Evolutionary conservation across 306 rosid genomes (phyloP).

Genomic region (Alnus glutinosa): DNA sequence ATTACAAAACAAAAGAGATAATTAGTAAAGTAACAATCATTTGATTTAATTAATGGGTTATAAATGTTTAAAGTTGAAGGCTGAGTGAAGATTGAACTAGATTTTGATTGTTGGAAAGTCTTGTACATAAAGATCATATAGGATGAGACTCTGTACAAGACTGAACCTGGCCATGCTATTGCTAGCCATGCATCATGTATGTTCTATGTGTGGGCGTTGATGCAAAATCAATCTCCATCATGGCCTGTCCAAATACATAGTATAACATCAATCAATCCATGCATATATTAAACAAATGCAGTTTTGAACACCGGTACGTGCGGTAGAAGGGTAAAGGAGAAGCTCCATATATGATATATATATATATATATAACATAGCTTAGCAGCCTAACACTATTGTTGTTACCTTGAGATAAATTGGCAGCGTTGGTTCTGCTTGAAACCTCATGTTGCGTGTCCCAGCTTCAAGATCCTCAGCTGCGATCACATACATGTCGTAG

Average conservation of each 20-base stretch:
- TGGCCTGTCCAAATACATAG: conserved; percentile 74
- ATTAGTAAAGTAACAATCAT: no score
- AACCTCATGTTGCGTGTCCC: conserved; percentile 56
- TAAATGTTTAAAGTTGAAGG: conserved; percentile 15
- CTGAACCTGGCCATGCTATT: conserved; percentile 71
- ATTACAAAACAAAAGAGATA: no score
- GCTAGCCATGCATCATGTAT: conserved; percentile 42
- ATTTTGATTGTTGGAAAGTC: conserved; percentile 36
- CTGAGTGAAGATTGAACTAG: conserved; percentile 13
- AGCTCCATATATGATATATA: not conserved
- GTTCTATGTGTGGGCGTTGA: conserved; percentile 59
- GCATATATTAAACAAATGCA: conserved; percentile 16
- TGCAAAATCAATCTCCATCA: conserved; percentile 58
- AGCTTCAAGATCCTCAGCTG: conserved; percentile 95
- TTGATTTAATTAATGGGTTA: no score
- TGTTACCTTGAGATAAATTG: conserved; percentile 81
- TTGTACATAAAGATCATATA: conserved; percentile 61
- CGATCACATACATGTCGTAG: conserved; percentile 32
- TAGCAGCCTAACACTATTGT: not conserved
- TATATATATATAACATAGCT: no score
- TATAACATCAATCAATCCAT: conserved; percentile 54
- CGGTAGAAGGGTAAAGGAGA: conserved; percentile 12
- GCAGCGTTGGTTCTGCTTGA: conserved; percentile 82
- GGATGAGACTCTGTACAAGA: conserved; percentile 81
- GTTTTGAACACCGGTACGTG: conserved; percentile 35